phyloP scores from a whole-genome alignment of 768 basidiomycete species.

The Agaricus blazei region DNA sequence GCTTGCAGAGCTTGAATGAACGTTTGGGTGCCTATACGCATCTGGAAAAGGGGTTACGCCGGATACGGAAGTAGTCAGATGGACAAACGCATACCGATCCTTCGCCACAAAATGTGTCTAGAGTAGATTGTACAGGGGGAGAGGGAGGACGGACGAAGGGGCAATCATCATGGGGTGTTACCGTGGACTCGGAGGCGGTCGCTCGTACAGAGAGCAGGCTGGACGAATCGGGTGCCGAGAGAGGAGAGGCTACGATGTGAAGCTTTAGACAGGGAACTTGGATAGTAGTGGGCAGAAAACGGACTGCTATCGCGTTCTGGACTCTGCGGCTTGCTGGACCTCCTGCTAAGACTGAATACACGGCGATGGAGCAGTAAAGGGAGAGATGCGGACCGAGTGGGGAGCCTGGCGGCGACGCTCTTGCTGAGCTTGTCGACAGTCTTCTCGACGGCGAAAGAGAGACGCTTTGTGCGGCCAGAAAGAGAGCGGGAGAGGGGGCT shows the following conservation, averaged over 20 bases:
- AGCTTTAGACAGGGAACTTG: neutral
- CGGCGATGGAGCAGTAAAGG: conserved; percentile 37
- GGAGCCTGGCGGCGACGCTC: conserved; percentile 43
- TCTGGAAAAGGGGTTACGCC: conserved; percentile 36
- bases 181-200: conserved; percentile 10
- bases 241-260: conserved; percentile 3
- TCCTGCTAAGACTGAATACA: conserved; percentile 51
- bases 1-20: conserved; percentile 87
- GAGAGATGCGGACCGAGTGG: conserved; percentile 25
- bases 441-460: conserved; percentile 44
- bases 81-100: conserved; percentile 53
- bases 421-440: conserved; percentile 63
- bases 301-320: conserved; percentile 28
- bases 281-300: conserved; percentile 11
- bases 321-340: conserved; percentile 37
- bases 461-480: conserved; percentile 43
- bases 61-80: conserved; percentile 5
- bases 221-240: conserved; percentile 22
- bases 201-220: conserved; percentile 23
- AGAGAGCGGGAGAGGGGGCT: conserved; percentile 22
- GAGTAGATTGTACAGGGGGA: conserved; percentile 47
- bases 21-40: conserved; percentile 85
- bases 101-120: conserved; percentile 56
- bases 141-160: conserved; percentile 73
- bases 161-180: conserved; percentile 28